Conservation (phyloP, 495 filamentous ascomycete genomes). For the Letharia columbiana region DNA sequence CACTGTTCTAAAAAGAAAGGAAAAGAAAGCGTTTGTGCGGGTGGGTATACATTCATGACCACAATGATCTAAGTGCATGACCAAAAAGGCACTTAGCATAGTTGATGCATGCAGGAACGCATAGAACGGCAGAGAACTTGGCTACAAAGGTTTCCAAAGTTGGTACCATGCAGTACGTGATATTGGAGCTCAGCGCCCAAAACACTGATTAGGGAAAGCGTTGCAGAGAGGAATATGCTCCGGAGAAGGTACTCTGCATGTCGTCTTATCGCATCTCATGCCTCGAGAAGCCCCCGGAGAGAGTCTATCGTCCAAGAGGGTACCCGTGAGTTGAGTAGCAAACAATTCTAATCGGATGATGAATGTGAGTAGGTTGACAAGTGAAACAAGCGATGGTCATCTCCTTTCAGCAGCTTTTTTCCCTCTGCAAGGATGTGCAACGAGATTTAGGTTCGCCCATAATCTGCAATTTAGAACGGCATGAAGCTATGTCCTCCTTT, state of each 20-base stretch:
- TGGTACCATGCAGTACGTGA: not conserved
- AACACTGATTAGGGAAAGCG: not conserved
- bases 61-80: not conserved
- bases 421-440: not conserved
- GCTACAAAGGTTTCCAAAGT: not conserved
- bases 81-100: not conserved
- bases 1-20: not conserved
- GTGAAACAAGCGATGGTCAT: not conserved
- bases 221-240: not conserved
- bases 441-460: not conserved
- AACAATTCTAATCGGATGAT: too few species aligned
- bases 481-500: not conserved
- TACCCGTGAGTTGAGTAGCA: not conserved
- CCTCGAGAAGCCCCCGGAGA: not conserved
- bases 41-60: not conserved
- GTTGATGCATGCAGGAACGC: not conserved
- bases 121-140: not conserved
- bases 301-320: not conserved
- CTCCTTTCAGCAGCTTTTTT: not conserved
- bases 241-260: not conserved
- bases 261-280: not conserved
- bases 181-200: too few species aligned
- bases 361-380: too few species aligned
- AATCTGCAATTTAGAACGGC: not conserved
- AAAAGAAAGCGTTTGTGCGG: not conserved